These are phyloP conservation scores for Stagonosporopsis chrysanthemi DNA, from an alignment of 2,329 filamentous ascomycete genomes.

Conservation along the genomic window DNA sequence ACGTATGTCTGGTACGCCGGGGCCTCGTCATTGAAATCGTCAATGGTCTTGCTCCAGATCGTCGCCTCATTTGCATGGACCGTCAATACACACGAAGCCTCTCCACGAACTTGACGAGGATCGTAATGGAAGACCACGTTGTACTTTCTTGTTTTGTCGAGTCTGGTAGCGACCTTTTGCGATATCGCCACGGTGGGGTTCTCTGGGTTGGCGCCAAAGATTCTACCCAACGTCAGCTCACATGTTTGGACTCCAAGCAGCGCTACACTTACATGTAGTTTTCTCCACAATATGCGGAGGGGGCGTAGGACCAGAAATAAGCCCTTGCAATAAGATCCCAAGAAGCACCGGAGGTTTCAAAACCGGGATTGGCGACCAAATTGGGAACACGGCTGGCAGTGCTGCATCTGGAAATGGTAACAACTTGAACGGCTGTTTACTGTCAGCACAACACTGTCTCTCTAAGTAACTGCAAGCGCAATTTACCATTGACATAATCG, in stretches of 20 bases:
- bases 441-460: no score
- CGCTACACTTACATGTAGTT: no score
- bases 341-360: no score
- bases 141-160: not conserved
- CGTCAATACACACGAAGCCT: not conserved
- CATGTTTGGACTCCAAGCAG: no score
- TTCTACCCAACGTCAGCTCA: not conserved
- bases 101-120: not conserved
- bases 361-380: no score
- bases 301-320: no score
- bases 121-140: not conserved
- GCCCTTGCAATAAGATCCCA: no score
- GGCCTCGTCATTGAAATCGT: not conserved
- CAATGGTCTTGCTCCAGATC: not conserved
- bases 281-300: no score
- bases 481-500: constrained; percentile 1
- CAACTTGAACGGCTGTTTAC: no score
- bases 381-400: no score
- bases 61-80: not conserved
- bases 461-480: no score
- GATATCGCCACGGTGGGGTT: not conserved
- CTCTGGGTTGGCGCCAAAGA: not conserved
- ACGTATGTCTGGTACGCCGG: not conserved
- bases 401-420: no score
- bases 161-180: not conserved